Base-by-base conservation (phyloP, 2,329 filamentous ascomycete genomes). In the Talaromyces sp. region DNA sequence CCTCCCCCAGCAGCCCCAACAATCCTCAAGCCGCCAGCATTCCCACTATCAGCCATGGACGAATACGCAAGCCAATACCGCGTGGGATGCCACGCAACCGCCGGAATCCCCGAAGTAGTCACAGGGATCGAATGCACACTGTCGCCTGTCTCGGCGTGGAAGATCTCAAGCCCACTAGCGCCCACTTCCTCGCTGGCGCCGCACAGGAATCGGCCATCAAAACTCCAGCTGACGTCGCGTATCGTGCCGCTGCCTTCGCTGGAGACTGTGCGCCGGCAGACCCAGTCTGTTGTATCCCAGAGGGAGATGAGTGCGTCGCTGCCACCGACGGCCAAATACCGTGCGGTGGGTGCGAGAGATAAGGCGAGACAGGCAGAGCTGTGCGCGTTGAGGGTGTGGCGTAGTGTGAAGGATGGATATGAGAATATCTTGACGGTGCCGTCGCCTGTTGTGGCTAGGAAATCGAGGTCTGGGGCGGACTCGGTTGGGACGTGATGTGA, bases 271-370 rank as follows among this genome's bases (percentile, higher is more conserved):
- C 79, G 77, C 30, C 74, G 76, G 64, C 80, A 82, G 57, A 81
- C 76, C 79, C 79, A 82, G 66, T 82, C 79, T 2, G 74, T 79
- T 4, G 80, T 82, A 68, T 82, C 80, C 79, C 79, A 82, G 33
- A 82, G 75, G 12, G 79, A 79, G 55, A 82, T 80, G 34, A 82
- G 72, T 10, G 80, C 78, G 67, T 82, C 80, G 57, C 76, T 78
- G 34, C 79, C 80, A 42, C 79, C 80, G 27, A 81, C 70, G 23
- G 80, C 80, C 28, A 82, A 72, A 65, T 82, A 81, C 61, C 79
- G 79, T 55, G 78, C 78, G 30, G 75, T 79, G 1, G 80, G 80
- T 12, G 77, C 76, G 33, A 80, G 78, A 12, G 76, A 69, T 51
- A 82, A 74, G 33, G 78, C 77, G 55, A 77, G 74, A 61, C 79